Percentiles rank a stretch among this genome's conserved stretches.
These are phyloP conservation scores for Comarum palustre DNA, from an alignment of 306 rosid species.

Conservation along the genomic window DNA sequence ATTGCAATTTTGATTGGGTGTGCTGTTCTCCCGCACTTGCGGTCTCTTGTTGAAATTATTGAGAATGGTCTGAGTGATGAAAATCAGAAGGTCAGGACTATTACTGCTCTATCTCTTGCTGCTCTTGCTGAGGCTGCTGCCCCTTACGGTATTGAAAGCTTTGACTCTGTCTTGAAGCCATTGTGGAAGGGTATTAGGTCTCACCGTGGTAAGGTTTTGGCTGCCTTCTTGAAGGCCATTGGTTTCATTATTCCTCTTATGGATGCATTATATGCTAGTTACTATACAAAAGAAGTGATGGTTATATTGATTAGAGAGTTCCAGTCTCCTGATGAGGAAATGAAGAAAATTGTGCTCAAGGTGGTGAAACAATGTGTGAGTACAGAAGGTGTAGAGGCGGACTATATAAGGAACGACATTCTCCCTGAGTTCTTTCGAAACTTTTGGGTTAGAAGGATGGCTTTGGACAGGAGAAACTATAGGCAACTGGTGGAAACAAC, in stretches of 20 bases:
- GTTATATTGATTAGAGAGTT: constrained; percentile 83
- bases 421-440: constrained; percentile 86
- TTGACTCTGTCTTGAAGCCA: constrained; percentile 88
- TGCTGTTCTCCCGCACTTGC: constrained; percentile 84
- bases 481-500: constrained; percentile 93
- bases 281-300: constrained; percentile 94
- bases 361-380: constrained; percentile 98
- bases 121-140: constrained; percentile 98
- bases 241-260: constrained; percentile 90
- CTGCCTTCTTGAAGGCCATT: constrained; percentile 90
- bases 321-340: constrained; percentile 98
- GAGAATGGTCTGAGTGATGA: constrained; percentile 90
- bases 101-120: constrained; percentile 88
- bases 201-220: constrained; percentile 93
- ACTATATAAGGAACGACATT: constrained; percentile 65
- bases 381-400: constrained; percentile 94
- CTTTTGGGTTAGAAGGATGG: constrained; percentile 99
- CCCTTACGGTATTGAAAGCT: constrained; percentile 95
- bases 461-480: constrained; percentile 87
- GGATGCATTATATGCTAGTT: constrained; percentile 92
- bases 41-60: constrained; percentile 85
- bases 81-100: constrained; percentile 95
- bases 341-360: constrained; percentile 94
- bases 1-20: constrained; percentile 95
- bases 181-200: constrained; percentile 96